Evolutionary conservation across 257 asterid species (phyloP), one percentile per base, ranked within the genome.

Genomic region (Solanum clarkiae): DNA sequence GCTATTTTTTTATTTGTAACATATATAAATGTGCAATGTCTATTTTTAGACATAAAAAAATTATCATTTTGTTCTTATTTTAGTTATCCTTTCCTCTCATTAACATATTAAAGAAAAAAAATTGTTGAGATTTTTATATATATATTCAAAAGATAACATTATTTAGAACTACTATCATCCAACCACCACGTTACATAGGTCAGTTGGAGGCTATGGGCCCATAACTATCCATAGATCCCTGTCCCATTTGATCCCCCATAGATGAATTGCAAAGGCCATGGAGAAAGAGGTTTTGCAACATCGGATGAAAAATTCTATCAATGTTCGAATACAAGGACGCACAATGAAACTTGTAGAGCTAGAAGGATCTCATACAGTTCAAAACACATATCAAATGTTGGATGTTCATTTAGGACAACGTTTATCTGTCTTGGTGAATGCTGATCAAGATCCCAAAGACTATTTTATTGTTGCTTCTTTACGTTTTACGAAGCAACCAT

Each of bases 251-350:
- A 47, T 54, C 4, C 62, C 29, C 85, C n/a, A n/a, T n/a, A n/a
- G n/a, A n/a, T n/a, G n/a, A n/a, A n/a, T n/a, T n/a, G n/a, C n/a
- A n/a, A n/a, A n/a, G n/a, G n/a, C n/a, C n/a, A n/a, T n/a, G n/a
- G n/a, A n/a, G n/a, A n/a, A n/a, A n/a, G n/a, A n/a, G 85, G 65
- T 51, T 82, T 45, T 82, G 85, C 77, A 82, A 82, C 18, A 80
- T 82, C 0, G 80, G 1, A 44, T 47, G 80, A 82, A 69, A 18
- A 40, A 66, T 5, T 22, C 80, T 1, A 63, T 82, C 11, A 82
- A 82, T 8, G 24, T 82, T n/a, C 10, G 63, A 15, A 14, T 82
- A 18, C 85, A 82, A 47, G 29, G 80, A 36, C 85, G 63, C 5
- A n/a, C 79, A 1, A 82, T 82, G 85, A 82, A 62, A 54, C 51